These are phyloP conservation scores for Aureobasidium sp. DNA, from an alignment of 2,329 filamentous ascomycete genomes.

Conservation along the genomic window DNA sequence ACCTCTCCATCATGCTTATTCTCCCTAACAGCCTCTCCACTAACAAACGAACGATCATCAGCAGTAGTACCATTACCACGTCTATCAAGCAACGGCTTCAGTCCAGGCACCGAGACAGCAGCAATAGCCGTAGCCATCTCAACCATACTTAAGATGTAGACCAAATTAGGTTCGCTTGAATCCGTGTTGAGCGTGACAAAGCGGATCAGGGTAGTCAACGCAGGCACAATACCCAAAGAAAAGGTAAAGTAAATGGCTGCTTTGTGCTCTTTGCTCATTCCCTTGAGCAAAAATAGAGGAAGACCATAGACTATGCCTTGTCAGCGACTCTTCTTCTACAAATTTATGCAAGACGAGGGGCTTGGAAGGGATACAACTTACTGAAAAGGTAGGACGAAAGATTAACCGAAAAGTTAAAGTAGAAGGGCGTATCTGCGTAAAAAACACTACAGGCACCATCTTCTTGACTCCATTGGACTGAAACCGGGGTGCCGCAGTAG, in stretches of 20 bases:
- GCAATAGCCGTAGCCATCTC: slow-evolving; percentile 17
- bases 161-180: slow-evolving; percentile 25
- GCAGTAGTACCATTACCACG: background rate
- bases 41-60: background rate
- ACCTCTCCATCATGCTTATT: background rate
- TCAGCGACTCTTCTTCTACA: background rate
- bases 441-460: slow-evolving; percentile 33
- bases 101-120: slow-evolving; percentile 16
- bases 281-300: slow-evolving; percentile 28
- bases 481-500: slow-evolving; percentile 31
- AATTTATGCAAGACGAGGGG: background rate
- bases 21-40: background rate
- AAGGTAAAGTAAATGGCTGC: slow-evolving; percentile 23
- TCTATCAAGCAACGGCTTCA: slow-evolving; percentile 16
- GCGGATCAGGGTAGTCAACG: slow-evolving; percentile 24
- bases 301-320: slow-evolving; percentile 27
- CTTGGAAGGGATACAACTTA: slow-evolving; percentile 13
- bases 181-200: slow-evolving; percentile 23
- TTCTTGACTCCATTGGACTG: slow-evolving; percentile 32
- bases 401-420: slow-evolving; percentile 32
- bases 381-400: slow-evolving; percentile 30
- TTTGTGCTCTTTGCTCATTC: slow-evolving; percentile 20
- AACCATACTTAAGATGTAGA: slow-evolving; percentile 19
- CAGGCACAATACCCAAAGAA: slow-evolving; percentile 23
- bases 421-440: slow-evolving; percentile 30